Evolutionary conservation across 257 asterid species (phyloP).

Genomic region (Nicotiana obtusifolia): DNA sequence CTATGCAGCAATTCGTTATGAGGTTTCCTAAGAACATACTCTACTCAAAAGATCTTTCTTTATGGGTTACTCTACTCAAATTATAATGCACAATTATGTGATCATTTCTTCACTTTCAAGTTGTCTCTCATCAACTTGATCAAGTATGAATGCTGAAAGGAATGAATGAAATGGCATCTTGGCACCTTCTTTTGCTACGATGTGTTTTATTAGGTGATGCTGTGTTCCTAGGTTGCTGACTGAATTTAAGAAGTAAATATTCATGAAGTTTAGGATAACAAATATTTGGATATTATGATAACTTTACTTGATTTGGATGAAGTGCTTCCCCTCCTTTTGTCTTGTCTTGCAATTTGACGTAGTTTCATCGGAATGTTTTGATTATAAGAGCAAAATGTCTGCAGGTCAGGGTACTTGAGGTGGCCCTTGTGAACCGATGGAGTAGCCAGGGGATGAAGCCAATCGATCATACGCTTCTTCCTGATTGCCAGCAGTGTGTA

Average conservation of each 20-base stretch:
- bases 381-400: slow-evolving; percentile 11
- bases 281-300: not conserved
- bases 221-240: not conserved
- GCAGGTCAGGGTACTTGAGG: slow-evolving; percentile 83
- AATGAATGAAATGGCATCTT: not conserved
- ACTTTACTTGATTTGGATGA: not conserved
- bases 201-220: not conserved
- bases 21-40: not conserved
- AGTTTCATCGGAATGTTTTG: not conserved
- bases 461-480: slow-evolving; percentile 47
- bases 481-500: slow-evolving; percentile 45
- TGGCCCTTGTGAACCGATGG: slow-evolving; percentile 58
- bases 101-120: not conserved
- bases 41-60: not conserved
- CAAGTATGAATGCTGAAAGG: not conserved
- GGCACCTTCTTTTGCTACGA: not conserved
- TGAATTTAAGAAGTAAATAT: not conserved
- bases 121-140: not conserved
- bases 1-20: not conserved
- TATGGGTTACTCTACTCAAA: not conserved
- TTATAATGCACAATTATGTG: not conserved
- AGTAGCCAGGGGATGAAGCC: slow-evolving; percentile 49
- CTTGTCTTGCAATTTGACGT: not conserved
- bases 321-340: not conserved
- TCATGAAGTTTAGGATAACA: not conserved